Conservation (phyloP, 371 early-diverging fungal species). For the Thermomucor indicae-seudaticae region DNA sequence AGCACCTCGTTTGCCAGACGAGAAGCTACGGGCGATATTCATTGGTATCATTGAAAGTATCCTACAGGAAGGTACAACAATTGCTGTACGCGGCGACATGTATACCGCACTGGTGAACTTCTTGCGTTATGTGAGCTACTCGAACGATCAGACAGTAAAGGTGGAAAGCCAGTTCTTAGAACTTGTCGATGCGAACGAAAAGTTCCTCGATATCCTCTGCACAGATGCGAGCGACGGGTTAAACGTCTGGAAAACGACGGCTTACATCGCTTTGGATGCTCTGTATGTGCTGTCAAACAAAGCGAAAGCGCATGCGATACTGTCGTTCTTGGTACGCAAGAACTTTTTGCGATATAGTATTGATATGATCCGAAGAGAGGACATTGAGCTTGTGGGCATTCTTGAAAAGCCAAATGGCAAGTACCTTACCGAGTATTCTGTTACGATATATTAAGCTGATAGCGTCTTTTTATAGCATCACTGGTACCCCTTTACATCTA, state of each 20-base stretch:
- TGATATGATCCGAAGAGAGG: constrained; percentile 64
- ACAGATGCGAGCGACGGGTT: constrained; percentile 80
- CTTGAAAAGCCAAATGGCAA: constrained; percentile 52
- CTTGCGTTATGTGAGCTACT: constrained; percentile 51
- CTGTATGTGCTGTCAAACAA: constrained; percentile 54
- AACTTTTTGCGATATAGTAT: constrained; percentile 68
- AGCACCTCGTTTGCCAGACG: constrained; percentile 45
- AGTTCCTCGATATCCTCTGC: constrained; percentile 66
- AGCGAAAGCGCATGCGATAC: constrained; percentile 50
- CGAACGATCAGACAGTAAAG: not conserved
- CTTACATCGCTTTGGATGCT: constrained; percentile 74
- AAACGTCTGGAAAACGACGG: constrained; percentile 82
- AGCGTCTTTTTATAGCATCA: constrained; percentile 27
- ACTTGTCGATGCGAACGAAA: constrained; percentile 35
- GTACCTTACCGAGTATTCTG: not conserved
- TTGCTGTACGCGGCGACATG: constrained; percentile 75
- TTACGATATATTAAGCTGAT: not conserved
- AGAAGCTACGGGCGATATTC: constrained; percentile 53
- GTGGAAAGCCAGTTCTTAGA: constrained; percentile 17
- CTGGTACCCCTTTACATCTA: constrained; percentile 65
- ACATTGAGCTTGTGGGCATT: constrained; percentile 56
- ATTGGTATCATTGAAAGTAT: constrained; percentile 67
- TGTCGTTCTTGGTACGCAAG: constrained; percentile 60
- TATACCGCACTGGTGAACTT: constrained; percentile 76
- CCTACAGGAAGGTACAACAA: constrained; percentile 51